phyloP scores from a whole-genome alignment of 441 rosid species.

The Daphne laureola region DNA sequence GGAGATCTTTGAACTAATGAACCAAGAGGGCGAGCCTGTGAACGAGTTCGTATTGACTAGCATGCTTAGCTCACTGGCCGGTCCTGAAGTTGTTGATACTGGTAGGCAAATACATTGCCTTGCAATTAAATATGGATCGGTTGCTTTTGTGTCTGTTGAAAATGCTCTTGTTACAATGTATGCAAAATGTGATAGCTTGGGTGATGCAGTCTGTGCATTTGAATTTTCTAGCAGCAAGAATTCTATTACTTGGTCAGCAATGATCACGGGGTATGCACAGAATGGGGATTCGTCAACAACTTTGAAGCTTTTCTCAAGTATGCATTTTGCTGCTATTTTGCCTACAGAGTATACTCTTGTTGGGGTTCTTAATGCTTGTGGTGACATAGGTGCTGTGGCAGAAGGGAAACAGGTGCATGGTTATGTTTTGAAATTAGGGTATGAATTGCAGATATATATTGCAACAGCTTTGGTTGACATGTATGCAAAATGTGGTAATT shows the following conservation, averaged over 20 bases:
- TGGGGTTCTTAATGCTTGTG: conserved; percentile 77
- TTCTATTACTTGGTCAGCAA: conserved; percentile 81
- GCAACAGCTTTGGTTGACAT: conserved; percentile 76
- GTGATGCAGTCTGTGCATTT: conserved; percentile 57
- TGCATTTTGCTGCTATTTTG: conserved; percentile 53
- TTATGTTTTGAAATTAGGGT: conserved; percentile 57
- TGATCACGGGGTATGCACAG: conserved; percentile 80
- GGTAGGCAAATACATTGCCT: conserved; percentile 69
- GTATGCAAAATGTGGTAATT: conserved; percentile 73
- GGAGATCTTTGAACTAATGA: conserved; percentile 44
- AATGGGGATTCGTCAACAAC: conserved; percentile 60
- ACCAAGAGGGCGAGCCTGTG: conserved; percentile 32
- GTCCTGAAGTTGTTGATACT: conserved; percentile 27
- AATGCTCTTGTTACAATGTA: conserved; percentile 89
- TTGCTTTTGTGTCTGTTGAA: conserved; percentile 46
- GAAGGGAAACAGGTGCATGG: conserved; percentile 72
- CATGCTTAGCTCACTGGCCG: conserved; percentile 52
- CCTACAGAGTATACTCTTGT: conserved; percentile 71
- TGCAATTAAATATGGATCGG: conserved; percentile 46
- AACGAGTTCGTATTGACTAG: conserved; percentile 68
- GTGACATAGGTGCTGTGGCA: conserved; percentile 42
- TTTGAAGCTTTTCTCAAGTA: conserved; percentile 45
- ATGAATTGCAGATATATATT: conserved; percentile 54
- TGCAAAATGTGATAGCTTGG: conserved; percentile 61
- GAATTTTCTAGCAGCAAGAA: conserved; percentile 49